A percentile compares a stretch with the other conserved stretches of the same genome.
Conservation (phyloP, 1,284 basidiomycete species). For the Cerioporus squamosus region DNA sequence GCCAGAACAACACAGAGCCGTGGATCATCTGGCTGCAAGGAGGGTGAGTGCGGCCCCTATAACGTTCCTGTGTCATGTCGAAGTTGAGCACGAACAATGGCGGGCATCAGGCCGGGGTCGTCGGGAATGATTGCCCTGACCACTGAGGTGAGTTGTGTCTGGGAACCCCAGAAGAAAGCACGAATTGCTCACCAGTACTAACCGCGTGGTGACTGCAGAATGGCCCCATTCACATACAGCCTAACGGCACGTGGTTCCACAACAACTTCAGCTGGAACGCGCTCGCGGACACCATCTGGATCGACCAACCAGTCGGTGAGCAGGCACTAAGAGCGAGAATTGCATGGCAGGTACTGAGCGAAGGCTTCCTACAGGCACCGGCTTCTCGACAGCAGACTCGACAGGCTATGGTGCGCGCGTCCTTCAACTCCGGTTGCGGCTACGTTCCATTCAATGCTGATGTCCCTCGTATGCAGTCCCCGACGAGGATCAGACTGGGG, state of each 20-base stretch:
- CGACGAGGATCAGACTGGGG: conserved; percentile 68
- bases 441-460: background rate
- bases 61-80: background rate
- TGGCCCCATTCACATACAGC: conserved; percentile 63
- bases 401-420: conserved; percentile 29
- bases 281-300: conserved; percentile 68
- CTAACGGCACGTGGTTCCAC: conserved; percentile 50
- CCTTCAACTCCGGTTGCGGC: background rate
- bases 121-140: conserved; percentile 70
- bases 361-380: conserved; percentile 45
- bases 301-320: conserved; percentile 66
- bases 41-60: conserved; percentile 36
- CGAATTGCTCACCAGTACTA: background rate
- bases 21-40: conserved; percentile 82
- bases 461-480: conserved; percentile 42
- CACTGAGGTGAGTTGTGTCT: conserved; percentile 52
- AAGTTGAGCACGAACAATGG: no score
- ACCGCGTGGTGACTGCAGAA: conserved; percentile 46
- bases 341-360: conserved; percentile 9
- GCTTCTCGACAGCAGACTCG: conserved; percentile 67
- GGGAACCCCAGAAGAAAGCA: no score
- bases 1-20: conserved; percentile 47
- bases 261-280: conserved; percentile 65
- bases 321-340: background rate
- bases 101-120: conserved; percentile 53